Conservation (phyloP, 2,329 filamentous ascomycete genomes). For the Neofusicoccum cordaticola region DNA sequence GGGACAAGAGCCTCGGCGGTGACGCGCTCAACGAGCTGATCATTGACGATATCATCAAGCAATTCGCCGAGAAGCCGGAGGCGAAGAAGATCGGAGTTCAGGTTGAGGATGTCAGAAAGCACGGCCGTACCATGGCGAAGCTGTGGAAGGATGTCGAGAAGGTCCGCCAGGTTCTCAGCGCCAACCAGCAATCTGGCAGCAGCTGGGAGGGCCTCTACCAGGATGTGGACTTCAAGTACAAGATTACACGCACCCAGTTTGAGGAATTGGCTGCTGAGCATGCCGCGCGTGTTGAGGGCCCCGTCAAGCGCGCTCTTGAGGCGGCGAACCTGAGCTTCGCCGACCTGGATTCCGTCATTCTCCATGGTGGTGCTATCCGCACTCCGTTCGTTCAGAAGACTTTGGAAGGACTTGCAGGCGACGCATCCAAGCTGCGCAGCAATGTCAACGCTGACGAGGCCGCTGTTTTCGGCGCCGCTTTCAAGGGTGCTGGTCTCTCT, state of each 20-base stretch:
- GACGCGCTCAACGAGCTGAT: constrained; percentile 86
- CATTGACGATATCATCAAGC: constrained; percentile 79
- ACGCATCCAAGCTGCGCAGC: constrained; percentile 74
- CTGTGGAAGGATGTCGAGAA: constrained; percentile 91
- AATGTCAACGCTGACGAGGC: constrained; percentile 98
- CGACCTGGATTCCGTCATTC: constrained; percentile 85
- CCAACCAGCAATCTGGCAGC: constrained; percentile 76
- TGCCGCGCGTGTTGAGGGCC: constrained; percentile 64
- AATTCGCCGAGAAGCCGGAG: constrained; percentile 66
- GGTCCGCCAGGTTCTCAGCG: constrained; percentile 83
- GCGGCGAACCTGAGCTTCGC: constrained; percentile 68
- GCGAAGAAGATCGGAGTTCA: constrained; percentile 65
- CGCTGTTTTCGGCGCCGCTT: constrained; percentile 91
- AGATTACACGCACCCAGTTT: constrained; percentile 75
- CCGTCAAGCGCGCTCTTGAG: constrained; percentile 71
- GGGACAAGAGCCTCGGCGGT: constrained; percentile 86
- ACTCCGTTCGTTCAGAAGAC: constrained; percentile 93
- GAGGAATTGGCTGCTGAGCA: constrained; percentile 72
- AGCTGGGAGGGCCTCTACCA: constrained; percentile 89
- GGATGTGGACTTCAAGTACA: constrained; percentile 91
- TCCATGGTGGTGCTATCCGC: constrained; percentile 84
- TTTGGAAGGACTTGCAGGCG: constrained; percentile 72
- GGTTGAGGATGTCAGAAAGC: constrained; percentile 61
- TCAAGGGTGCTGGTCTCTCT: constrained; percentile 87
- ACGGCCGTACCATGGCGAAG: constrained; percentile 84